Evolutionary conservation across 2,329 filamentous ascomycete genomes (phyloP).

Genomic region (Boeremia lycopersici): DNA sequence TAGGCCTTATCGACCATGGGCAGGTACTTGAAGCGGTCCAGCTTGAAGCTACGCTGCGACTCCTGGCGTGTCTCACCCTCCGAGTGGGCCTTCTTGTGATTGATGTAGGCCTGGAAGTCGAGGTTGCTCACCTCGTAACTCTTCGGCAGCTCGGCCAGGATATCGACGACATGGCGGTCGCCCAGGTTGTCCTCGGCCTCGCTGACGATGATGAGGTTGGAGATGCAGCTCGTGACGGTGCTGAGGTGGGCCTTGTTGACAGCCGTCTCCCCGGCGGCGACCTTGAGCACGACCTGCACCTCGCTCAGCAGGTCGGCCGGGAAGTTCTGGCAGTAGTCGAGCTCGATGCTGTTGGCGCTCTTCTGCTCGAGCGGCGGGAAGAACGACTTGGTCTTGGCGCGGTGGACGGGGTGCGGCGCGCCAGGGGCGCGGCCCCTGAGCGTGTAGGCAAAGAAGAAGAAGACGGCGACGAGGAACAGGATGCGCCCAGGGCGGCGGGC

Average conservation of each 20-base stretch:
- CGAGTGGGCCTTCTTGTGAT: conserved; percentile 48
- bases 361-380: conserved; percentile 44
- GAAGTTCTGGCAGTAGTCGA: conserved; percentile 50
- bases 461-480: conserved; percentile 38
- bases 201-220: conserved; percentile 63
- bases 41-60: conserved; percentile 58
- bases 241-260: conserved; percentile 56
- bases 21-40: conserved; percentile 66
- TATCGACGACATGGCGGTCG: conserved; percentile 56
- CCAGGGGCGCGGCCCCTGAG: conserved; percentile 31
- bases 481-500: conserved; percentile 40
- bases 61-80: conserved; percentile 52
- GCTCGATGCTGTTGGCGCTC: conserved; percentile 35
- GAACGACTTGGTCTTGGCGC: conserved; percentile 43
- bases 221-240: conserved; percentile 61
- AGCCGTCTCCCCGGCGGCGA: conserved; percentile 53
- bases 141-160: conserved; percentile 57
- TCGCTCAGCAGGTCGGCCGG: conserved; percentile 49
- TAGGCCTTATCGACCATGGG: conserved; percentile 61
- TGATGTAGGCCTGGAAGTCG: conserved; percentile 60
- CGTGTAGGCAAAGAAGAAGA: conserved; percentile 41
- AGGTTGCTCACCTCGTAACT: conserved; percentile 50
- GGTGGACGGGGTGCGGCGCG: conserved; percentile 29
- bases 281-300: conserved; percentile 57
- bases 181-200: conserved; percentile 62